phyloP scores from a whole-genome alignment of 1,284 basidiomycete species.

The Grifola frondosa region DNA sequence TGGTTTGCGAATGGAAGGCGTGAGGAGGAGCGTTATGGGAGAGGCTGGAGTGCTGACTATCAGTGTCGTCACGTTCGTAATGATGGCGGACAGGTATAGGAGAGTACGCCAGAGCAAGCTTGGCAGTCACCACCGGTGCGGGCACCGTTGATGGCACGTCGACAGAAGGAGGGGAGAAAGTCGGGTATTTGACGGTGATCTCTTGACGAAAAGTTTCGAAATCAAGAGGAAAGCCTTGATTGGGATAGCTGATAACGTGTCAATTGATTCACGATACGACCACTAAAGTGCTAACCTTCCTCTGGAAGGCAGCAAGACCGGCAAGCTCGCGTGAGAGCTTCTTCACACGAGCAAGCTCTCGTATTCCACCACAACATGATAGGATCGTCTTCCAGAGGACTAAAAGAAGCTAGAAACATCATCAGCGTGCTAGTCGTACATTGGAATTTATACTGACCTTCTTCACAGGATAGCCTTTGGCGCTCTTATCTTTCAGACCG shows the following conservation, averaged over 20 bases:
- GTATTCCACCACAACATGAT: conserved; percentile 89
- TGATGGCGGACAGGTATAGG: conserved; percentile 91
- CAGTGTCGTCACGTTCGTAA: conserved; percentile 80
- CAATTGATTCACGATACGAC: background rate
- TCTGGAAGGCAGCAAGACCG: conserved; percentile 65
- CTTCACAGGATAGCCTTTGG: conserved; percentile 95
- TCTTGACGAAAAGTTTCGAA: conserved; percentile 86
- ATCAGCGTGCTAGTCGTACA: conserved; percentile 11
- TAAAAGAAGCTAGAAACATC: conserved; percentile 71
- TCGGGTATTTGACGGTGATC: conserved; percentile 92
- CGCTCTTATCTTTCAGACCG: conserved; percentile 88
- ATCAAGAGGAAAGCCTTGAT: conserved; percentile 89
- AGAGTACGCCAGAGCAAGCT: conserved; percentile 87
- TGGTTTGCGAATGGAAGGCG: conserved; percentile 46
- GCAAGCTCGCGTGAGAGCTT: conserved; percentile 82
- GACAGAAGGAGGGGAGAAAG: conserved; percentile 66
- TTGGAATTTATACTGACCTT: conserved; percentile 54
- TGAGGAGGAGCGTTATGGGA: conserved; percentile 39
- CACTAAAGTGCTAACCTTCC: conserved; percentile 48
- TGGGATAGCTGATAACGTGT: conserved; percentile 38
- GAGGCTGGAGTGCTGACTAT: conserved; percentile 42
- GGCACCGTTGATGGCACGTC: conserved; percentile 37
- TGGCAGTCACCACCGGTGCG: conserved; percentile 48
- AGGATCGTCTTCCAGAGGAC: conserved; percentile 95
- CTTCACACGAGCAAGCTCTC: conserved; percentile 85